Conservation (phyloP, 2,329 filamentous ascomycete genomes). For the Pestalotiopsis sp. region DNA sequence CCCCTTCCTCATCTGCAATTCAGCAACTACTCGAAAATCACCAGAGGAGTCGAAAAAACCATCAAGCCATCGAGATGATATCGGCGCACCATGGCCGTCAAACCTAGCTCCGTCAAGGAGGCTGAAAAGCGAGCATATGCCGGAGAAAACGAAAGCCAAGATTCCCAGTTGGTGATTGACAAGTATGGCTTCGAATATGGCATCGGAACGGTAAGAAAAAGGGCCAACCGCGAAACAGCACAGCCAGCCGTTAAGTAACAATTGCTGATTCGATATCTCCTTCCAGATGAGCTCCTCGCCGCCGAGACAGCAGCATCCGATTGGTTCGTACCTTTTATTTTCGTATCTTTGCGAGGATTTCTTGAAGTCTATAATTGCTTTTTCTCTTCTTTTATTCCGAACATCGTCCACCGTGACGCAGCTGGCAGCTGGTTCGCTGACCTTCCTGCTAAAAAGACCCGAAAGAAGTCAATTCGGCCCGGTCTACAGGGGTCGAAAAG, state of each 20-base stretch:
- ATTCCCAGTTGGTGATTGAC: conserved; percentile 27
- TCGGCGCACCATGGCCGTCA: background rate
- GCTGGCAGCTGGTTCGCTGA: background rate
- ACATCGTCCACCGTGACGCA: background rate
- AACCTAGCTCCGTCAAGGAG: background rate
- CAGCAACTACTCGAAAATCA: background rate
- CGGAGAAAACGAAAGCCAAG: conserved; percentile 30
- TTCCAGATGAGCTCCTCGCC: background rate
- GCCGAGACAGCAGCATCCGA: background rate
- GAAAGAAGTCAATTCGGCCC: background rate
- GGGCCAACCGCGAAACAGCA: background rate
- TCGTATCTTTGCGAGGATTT: too few relatives aligned
- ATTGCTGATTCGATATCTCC: background rate
- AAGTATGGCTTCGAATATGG: conserved; percentile 25
- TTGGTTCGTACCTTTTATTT: background rate
- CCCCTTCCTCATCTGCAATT: background rate
- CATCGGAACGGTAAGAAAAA: conserved; percentile 29
- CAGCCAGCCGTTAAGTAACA: background rate
- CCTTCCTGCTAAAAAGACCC: background rate
- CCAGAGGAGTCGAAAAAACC: background rate
- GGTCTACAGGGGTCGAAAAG: conserved; percentile 12
- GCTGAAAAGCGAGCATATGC: conserved; percentile 21
- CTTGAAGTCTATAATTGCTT: background rate
- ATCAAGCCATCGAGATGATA: background rate
- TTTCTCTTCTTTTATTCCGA: background rate